These are phyloP conservation scores for Allantophomopsis lycopodina DNA, from an alignment of 2,329 filamentous ascomycete genomes.

Conservation along the genomic window DNA sequence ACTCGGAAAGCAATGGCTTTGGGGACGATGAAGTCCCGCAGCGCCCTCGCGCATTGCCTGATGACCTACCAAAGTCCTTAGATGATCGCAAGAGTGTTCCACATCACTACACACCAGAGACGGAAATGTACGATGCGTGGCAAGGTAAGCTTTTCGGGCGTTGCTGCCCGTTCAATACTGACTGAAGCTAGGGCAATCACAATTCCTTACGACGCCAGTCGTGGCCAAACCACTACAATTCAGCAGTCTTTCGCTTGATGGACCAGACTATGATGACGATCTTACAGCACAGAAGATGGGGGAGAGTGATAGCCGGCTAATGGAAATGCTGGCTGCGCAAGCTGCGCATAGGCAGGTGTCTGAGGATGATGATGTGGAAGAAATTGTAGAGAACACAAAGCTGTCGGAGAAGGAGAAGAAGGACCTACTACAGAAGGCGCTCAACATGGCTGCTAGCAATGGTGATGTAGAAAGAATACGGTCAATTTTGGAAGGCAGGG, in stretches of 20 bases:
- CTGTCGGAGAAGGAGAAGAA: conserved; percentile 67
- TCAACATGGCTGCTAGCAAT: conserved; percentile 95
- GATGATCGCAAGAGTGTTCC: conserved; percentile 69
- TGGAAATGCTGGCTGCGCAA: conserved; percentile 93
- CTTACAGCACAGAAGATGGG: conserved; percentile 37
- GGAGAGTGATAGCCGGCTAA: conserved; percentile 76
- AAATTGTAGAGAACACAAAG: conserved; percentile 61
- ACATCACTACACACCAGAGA: conserved; percentile 55
- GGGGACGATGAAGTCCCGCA: conserved; percentile 34
- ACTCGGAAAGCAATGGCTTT: conserved; percentile 32
- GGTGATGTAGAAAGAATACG: conserved; percentile 75
- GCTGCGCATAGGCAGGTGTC: conserved; percentile 69
- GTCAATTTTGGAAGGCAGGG: conserved; percentile 60
- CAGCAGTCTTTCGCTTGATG: conserved; percentile 67
- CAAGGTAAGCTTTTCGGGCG: conserved; percentile 46
- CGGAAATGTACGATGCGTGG: conserved; percentile 98
- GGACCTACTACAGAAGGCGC: conserved; percentile 67
- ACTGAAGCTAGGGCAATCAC: conserved; percentile 63
- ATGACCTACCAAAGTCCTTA: conserved; percentile 80
- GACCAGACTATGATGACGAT: conserved; percentile 56
- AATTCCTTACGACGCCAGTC: conserved; percentile 81
- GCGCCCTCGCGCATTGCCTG: conserved; percentile 46
- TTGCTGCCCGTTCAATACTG: conserved; percentile 2
- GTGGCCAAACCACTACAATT: conserved; percentile 76
- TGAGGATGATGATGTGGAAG: conserved; percentile 65